Evolutionary conservation across 1,139 yeast species (phyloP).

Genomic region (Komagataea norvegica): DNA sequence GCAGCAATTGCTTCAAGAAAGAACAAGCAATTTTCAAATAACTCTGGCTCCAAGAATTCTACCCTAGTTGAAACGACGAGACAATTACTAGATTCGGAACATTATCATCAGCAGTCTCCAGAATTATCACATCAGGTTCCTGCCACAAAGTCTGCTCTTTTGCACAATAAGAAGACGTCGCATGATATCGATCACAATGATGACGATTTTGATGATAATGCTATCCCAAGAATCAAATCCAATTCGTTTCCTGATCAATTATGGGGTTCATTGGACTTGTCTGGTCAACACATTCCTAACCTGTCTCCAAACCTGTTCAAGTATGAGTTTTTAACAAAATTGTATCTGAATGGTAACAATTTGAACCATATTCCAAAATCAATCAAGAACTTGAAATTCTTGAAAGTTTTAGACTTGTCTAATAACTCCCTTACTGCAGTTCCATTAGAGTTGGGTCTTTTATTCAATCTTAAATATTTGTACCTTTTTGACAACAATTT

Average conservation of each 20-base stretch:
- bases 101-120: conserved; percentile 41
- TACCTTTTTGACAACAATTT: conserved; percentile 86
- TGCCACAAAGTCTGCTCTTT: conserved; percentile 36
- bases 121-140: conserved; percentile 16
- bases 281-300: conserved; percentile 79
- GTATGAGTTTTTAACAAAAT: conserved; percentile 79
- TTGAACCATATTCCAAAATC: conserved; percentile 64
- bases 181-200: conserved; percentile 40
- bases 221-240: conserved; percentile 70
- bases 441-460: conserved; percentile 79
- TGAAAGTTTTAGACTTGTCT: conserved; percentile 82
- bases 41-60: conserved; percentile 31
- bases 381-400: conserved; percentile 62
- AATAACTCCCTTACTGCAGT: conserved; percentile 65
- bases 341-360: conserved; percentile 84
- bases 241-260: conserved; percentile 59
- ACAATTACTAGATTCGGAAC: conserved; percentile 40
- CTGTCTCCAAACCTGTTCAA: conserved; percentile 72
- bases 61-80: conserved; percentile 56
- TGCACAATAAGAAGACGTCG: conserved; percentile 59
- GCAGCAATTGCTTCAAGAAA: conserved; percentile 79
- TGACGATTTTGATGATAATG: conserved; percentile 70
- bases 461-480: conserved; percentile 74
- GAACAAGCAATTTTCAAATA: conserved; percentile 33
- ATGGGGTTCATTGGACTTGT: conserved; percentile 92